Base-by-base conservation (phyloP, 176 grass and related monocot genomes). In the Chloris gayana region DNA sequence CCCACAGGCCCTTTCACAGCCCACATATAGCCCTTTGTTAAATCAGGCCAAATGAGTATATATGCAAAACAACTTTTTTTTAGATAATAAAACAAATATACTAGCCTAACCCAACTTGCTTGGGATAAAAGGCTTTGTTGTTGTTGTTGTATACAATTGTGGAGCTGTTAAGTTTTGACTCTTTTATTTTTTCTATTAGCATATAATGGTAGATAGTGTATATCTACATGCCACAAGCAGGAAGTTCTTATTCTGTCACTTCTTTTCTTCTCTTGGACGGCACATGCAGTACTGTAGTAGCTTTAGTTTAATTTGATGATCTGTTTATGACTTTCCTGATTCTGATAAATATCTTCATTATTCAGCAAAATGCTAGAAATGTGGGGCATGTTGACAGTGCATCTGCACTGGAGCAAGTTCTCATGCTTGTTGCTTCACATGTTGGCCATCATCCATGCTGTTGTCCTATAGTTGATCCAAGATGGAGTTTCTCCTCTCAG, bases 401-500 rank as follows among this genome's bases (percentile, higher is more conserved):
- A 64, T 99, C 90, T 81, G 76, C 82, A 1, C 79, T 99, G 63
- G 96, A 99, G 42, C 88, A 89, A 85, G 88, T 91, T 82, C 73
- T 99, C 56, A 84, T 74, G 38, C 82, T 85, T 82, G 75, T 88
- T 91, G 85, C 92, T 89, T 91, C 92, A 56, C 96, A 99, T 85
- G 77, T 95, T 88, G 86, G 83, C 9, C 63, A 89, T 71, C 69
- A 89, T 77, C 84, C 67, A 29, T 89, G 88, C 46, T 83, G 73
- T 70, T 93, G 90, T 85, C 83, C 68, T 39, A 67, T 46, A 62
- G 75, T 84, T 33, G 88, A 99, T 86, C 79, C 82, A 73, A 93
- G 79, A 86, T 91, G 92, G 91, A 91, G 86, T 85, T 99, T 99
- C 80, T 93, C 85, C 31, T 91, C 80, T 19, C 96, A 99, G 76